phyloP scores from a whole-genome alignment of 129 eudicot genomes.

The Gnaphalium uliginosum region DNA sequence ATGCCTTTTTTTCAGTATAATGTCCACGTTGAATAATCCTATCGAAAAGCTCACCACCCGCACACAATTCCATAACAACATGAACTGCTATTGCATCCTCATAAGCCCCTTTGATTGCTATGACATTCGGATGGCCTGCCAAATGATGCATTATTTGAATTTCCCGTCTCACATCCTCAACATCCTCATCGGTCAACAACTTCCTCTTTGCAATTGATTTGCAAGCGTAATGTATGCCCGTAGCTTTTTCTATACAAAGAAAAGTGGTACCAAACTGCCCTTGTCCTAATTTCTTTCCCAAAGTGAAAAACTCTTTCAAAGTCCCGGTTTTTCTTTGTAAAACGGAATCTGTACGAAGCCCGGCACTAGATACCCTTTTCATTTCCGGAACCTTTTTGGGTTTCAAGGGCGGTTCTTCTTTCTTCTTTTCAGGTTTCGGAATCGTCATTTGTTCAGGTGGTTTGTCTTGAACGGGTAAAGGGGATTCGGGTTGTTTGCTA shows the following conservation, averaged over 20 bases:
- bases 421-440: conserved; percentile 53
- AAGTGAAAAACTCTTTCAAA: conserved; percentile 68
- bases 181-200: conserved; percentile 82
- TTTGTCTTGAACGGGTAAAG: conserved; percentile 59
- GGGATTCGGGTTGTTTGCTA: conserved; percentile 48
- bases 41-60: conserved; percentile 97
- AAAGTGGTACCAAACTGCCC: conserved; percentile 92
- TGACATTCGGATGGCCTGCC: conserved; percentile 85
- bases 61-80: conserved; percentile 90
- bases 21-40: conserved; percentile 86
- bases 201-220: conserved; percentile 94
- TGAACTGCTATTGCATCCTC: conserved; percentile 94
- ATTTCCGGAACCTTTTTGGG: conserved; percentile 58
- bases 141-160: conserved; percentile 98
- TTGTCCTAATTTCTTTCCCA: conserved; percentile 91
- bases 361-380: conserved; percentile 81
- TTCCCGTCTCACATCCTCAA: conserved; percentile 94
- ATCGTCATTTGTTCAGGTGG: conserved; percentile 74
- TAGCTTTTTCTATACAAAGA: conserved; percentile 68
- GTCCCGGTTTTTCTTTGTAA: conserved; percentile 71
- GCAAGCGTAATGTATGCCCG: conserved; percentile 74
- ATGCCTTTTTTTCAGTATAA: conserved; percentile 87
- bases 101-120: conserved; percentile 89
- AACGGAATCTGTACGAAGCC: conserved; percentile 75
- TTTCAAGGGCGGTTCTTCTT: conserved; percentile 41